Evolutionary conservation across 495 filamentous ascomycete genomes (phyloP).

Genomic region (Penicillium pancosmium): DNA sequence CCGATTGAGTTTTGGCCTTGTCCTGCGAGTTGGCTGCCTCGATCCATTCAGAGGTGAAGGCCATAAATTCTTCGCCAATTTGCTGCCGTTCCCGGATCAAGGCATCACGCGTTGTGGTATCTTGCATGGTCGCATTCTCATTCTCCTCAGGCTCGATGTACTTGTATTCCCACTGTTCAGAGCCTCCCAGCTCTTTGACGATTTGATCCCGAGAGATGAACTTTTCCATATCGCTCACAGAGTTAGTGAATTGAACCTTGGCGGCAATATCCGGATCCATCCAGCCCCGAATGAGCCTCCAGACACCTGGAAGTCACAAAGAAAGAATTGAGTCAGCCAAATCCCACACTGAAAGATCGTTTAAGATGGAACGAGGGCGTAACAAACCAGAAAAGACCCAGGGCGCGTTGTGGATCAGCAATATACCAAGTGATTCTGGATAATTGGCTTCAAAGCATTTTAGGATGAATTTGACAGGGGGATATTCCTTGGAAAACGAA

Average conservation of each 20-base stretch:
- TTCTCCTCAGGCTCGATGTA: constrained; percentile 74
- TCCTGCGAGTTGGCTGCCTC: constrained; percentile 43
- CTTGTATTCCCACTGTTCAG: constrained; percentile 77
- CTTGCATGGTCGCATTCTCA: constrained; percentile 73
- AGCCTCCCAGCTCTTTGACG: constrained; percentile 74
- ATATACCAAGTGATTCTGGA: constrained; percentile 81
- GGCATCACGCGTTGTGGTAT: constrained; percentile 60
- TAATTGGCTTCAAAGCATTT: constrained; percentile 98
- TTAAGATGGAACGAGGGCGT: not conserved
- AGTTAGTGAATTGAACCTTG: constrained; percentile 92
- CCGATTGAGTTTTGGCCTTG: constrained; percentile 32
- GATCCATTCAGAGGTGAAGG: constrained; percentile 71
- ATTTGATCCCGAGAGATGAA: constrained; percentile 73
- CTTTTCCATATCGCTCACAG: constrained; percentile 69
- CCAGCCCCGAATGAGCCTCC: constrained; percentile 90
- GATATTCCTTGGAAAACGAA: constrained; percentile 68
- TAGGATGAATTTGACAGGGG: constrained; percentile 95
- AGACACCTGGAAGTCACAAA: constrained; percentile 55
- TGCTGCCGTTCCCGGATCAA: constrained; percentile 59
- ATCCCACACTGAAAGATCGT: too few relatives aligned
- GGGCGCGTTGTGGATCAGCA: constrained; percentile 91
- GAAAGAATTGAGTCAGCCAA: not conserved
- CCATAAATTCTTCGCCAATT: constrained; percentile 69
- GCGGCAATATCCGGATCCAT: constrained; percentile 92
- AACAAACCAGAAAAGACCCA: constrained; percentile 86